Base-by-base conservation (phyloP, 106 monocot species). In the Apostasia ramifera region DNA sequence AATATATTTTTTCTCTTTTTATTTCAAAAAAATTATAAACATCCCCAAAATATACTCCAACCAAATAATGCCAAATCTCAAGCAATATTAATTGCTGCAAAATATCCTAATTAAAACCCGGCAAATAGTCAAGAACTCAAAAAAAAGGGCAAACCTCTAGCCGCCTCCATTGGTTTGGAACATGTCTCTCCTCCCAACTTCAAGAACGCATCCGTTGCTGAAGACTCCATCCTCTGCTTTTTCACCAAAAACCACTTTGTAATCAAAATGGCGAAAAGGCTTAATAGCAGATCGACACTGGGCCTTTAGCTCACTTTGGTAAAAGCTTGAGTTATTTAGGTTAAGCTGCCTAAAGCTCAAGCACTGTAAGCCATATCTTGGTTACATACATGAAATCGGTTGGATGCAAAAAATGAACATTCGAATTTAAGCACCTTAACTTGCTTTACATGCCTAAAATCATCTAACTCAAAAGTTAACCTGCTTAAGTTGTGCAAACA, bases 151-250 rank as follows among this genome's bases (percentile, higher is more conserved):
- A 3, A 51, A 91, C 94, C 91, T 81, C 67, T 79, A 7, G 77
- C 81, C 2, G 79, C 83, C 13, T 81, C 85, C 77, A 55, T 66
- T 15, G 78, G 72, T 55, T 63, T 85, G 45, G 37, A 76, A 51
- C 91, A 94, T 49, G 70, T 53, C 3, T 5, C 70, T 48, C 85
- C 91, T 43, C 94, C 91, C 67, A 88, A 48, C 57, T 83, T 77
- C 63, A 83, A 66, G 66, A 94, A 85, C 47, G 61, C 70, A 42
- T 70, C 47, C 79, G 80, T 63, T 57, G 66, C n/a, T 43, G 40
- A 61, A 8, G 80, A 68, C 5, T 74, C 71, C 7, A 1, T 56
- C 57, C 10, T 80, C 94, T 90, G 84, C 66, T 44, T 57, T 44
- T 57, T 45, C 6, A 40, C 5, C 43, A 57, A 69, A 42, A 66